Evolutionary conservation across 1,284 basidiomycete genomes (phyloP), one percentile per base, ranked within the genome.

Genomic region (Cryptococcus jaspeensis): DNA sequence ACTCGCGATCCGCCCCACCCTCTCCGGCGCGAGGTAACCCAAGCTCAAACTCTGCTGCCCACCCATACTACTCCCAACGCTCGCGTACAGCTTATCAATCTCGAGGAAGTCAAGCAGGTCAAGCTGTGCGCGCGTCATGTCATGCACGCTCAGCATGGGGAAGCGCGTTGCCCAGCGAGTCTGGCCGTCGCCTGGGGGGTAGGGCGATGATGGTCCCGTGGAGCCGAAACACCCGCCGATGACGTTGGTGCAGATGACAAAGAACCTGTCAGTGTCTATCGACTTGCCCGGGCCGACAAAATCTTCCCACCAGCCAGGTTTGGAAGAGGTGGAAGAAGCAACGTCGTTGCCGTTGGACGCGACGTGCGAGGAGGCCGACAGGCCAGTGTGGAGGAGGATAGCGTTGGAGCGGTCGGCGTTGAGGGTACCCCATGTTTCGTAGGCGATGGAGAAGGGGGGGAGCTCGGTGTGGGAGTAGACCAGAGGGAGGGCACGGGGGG

Each of bases 31-130:
- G n/a, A 99, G 79, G 85, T 94, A 95, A 0, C 87, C 94, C 15
- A 93, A 87, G n/a, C 93, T 93, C 22, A 99, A 83, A 76, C 90
- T 93, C 78, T 94, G 92, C 95, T 99, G 98, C 2, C 87, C 95
- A 37, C 95, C 95, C 95, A 99, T 99, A 35, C 89, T 92, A 55
- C 84, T 87, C 1, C 95, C 95, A 0, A 99, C 88, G 61, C 87
- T 91, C 20, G 96, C 96, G 74, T 95, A 96, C 5, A 99, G 81
- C 64, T 84, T 87, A 11, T 89, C 78, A 59, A 99, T 87, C 13
- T 88, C 88, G 1, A 99, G 82, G 65, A 88, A 83, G 69, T 97
- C 92, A 40, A 99, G 79, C 7, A 99, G 80, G 40, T 81, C 77
- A 73, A 95, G 94, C 77, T 99, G 96, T 1, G 93, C 93, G 25